Percentiles rank a stretch among this genome's conserved stretches.
Evolutionary conservation across 305 asterid species (phyloP).

Genomic region (Fraxinus sp.): DNA sequence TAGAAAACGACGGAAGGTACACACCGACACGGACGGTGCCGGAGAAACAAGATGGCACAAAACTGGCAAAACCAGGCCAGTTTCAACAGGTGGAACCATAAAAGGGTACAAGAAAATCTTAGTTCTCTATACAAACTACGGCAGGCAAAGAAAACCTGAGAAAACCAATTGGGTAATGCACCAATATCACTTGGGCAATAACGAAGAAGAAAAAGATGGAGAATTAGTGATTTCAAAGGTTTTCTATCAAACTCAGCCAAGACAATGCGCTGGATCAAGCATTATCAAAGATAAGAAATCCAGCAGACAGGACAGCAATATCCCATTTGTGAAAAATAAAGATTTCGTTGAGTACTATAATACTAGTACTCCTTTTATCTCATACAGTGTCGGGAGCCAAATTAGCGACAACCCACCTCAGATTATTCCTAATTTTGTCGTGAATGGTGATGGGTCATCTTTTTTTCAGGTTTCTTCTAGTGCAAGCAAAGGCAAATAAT

Average conservation of each 20-base stretch:
- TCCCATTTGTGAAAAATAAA: conserved; percentile 23
- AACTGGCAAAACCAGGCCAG: conserved; percentile 83
- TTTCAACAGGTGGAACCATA: conserved; percentile 33
- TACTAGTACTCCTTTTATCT: conserved; percentile 23
- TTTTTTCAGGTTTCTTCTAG: conserved; percentile 62
- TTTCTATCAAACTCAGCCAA: conserved; percentile 91
- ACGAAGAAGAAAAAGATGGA: conserved; percentile 70
- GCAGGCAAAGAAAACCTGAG: conserved; percentile 68
- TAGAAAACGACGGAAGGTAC: conserved; percentile 79
- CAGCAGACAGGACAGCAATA: conserved; percentile 9
- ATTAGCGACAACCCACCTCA: conserved; percentile 43
- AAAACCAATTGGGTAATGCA: conserved; percentile 81
- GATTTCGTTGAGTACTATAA: conserved; percentile 48
- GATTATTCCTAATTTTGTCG: conserved; percentile 46
- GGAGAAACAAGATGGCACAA: conserved; percentile 95
- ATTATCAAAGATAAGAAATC: neutral
- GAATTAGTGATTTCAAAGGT: conserved; percentile 73
- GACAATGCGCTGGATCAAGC: conserved; percentile 48
- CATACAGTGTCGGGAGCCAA: conserved; percentile 36
- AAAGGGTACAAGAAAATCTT: conserved; percentile 70
- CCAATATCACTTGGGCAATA: conserved; percentile 68
- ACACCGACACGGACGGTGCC: conserved; percentile 60
- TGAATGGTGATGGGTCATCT: conserved; percentile 63
- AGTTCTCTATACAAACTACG: conserved; percentile 71
- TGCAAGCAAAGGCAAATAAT: conserved; percentile 62